Evolutionary conservation across 2,329 filamentous ascomycete species (phyloP).

Genomic region (Talaromyces amestolkiae): DNA sequence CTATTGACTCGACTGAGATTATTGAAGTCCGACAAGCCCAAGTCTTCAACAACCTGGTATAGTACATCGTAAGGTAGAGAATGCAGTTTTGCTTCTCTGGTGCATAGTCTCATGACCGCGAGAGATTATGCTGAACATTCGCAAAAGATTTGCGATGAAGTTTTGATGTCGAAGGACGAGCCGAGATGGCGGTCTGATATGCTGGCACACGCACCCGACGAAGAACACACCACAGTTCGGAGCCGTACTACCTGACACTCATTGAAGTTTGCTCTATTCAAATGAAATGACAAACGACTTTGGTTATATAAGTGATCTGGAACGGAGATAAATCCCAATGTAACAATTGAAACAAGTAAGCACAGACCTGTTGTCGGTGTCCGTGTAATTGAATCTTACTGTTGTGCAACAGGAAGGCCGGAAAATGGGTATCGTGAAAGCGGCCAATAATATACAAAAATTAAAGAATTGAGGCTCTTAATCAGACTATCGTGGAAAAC

Average conservation of each 20-base stretch:
- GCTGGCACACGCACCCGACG: not conserved
- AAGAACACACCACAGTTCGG: constrained; percentile 2
- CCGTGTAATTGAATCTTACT: not conserved
- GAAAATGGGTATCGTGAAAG: not conserved
- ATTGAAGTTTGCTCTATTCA: not conserved
- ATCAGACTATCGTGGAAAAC: not conserved
- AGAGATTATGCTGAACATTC: not conserved
- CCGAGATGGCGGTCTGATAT: constrained; percentile 1
- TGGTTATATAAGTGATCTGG: not conserved
- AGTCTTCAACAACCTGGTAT: constrained; percentile 54
- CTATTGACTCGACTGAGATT: constrained; percentile 55
- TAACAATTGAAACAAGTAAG: not conserved
- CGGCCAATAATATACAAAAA: not conserved
- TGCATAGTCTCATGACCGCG: constrained; percentile 24
- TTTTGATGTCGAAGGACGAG: not conserved
- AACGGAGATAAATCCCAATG: not conserved
- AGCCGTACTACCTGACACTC: constrained; percentile 2
- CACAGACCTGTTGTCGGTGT: not conserved
- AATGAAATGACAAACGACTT: not conserved
- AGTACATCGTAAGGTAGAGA: constrained; percentile 64
- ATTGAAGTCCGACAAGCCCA: constrained; percentile 60
- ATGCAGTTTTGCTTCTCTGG: constrained; percentile 37
- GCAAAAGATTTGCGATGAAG: not conserved
- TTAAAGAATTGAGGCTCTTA: not conserved
- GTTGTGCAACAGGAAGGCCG: not conserved